Evolutionary conservation across 2,329 filamentous ascomycete species (phyloP).

Genomic region (Aspergillus clavatus): DNA sequence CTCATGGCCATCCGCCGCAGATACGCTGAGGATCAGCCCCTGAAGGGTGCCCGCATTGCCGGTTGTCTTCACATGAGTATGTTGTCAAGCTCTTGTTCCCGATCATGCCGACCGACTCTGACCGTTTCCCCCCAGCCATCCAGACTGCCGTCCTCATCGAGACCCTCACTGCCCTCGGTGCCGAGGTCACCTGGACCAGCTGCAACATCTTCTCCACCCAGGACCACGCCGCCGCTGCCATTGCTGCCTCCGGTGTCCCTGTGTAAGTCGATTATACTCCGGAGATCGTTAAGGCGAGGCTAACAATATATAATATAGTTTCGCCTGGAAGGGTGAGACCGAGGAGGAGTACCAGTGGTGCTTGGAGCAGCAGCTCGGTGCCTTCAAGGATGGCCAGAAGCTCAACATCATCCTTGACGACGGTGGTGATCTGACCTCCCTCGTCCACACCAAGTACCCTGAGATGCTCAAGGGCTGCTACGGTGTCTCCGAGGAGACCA

Average conservation of each 20-base stretch:
- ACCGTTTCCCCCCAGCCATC: conserved; percentile 57
- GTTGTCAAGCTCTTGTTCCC: conserved; percentile 21
- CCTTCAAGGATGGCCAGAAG: conserved; percentile 95
- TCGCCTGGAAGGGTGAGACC: conserved; percentile 84
- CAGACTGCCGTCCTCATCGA: conserved; percentile 99
- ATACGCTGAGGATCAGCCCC: conserved; percentile 88
- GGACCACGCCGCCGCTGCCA: conserved; percentile 96
- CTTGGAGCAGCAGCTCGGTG: conserved; percentile 91
- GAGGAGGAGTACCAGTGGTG: conserved; percentile 99
- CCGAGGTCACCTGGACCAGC: conserved; percentile 96
- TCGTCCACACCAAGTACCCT: conserved; percentile 97
- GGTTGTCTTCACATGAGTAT: conserved; percentile 96
- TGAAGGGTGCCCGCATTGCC: conserved; percentile 91
- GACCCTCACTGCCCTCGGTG: conserved; percentile 89
- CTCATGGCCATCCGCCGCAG: conserved; percentile 91
- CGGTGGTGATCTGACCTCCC: conserved; percentile 91
- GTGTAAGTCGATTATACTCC: conserved; percentile 52
- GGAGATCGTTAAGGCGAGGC: background rate
- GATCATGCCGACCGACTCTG: conserved; percentile 4
- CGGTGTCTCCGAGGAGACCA: conserved; percentile 99
- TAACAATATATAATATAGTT: conserved; percentile 38
- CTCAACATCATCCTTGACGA: conserved; percentile 99
- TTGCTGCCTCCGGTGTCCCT: conserved; percentile 86
- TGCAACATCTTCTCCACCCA: conserved; percentile 99
- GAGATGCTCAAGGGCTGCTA: conserved; percentile 98